phyloP scores from a whole-genome alignment of 2,329 filamentous ascomycete genomes.

The Aspergillus glaucus region DNA sequence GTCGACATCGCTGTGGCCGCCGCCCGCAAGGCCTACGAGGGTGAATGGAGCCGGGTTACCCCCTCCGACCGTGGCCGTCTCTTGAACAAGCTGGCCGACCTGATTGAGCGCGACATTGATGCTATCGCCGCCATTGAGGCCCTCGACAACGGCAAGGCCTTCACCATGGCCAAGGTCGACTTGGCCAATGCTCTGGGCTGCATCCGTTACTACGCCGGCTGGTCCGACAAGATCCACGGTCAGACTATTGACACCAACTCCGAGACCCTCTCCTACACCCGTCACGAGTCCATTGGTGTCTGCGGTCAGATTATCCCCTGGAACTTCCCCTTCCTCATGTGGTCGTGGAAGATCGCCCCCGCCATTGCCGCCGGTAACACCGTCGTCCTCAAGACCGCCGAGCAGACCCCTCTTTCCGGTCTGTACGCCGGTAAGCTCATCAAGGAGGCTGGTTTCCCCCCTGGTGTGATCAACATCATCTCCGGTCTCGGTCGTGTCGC shows the following conservation, averaged over 20 bases:
- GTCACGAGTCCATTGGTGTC: constrained; percentile 70
- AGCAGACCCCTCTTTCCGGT: constrained; percentile 64
- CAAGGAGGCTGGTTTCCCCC: constrained; percentile 56
- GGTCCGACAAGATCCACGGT: constrained; percentile 92
- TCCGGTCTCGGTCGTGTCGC: constrained; percentile 73
- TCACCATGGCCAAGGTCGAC: constrained; percentile 57
- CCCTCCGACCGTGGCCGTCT: constrained; percentile 64
- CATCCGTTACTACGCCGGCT: constrained; percentile 82
- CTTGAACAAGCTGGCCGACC: constrained; percentile 69
- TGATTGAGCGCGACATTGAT: constrained; percentile 71
- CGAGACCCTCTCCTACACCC: constrained; percentile 79
- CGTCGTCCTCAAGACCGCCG: constrained; percentile 58
- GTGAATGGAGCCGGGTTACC: constrained; percentile 60
- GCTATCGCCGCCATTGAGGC: constrained; percentile 75
- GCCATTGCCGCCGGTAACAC: constrained; percentile 57
- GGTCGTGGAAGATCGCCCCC: constrained; percentile 79
- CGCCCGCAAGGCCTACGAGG: constrained; percentile 79
- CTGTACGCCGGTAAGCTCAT: constrained; percentile 49
- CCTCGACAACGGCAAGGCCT: constrained; percentile 51
- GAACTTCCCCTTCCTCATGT: constrained; percentile 83
- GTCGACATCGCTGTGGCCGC: constrained; percentile 71
- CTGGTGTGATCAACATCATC: constrained; percentile 57
- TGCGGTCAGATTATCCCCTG: constrained; percentile 87
- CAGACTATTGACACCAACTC: constrained; percentile 75
- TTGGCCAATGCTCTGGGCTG: constrained; percentile 61